Base-by-base conservation (phyloP, 2,329 filamentous ascomycete species). In the Colletotrichum sp. region DNA sequence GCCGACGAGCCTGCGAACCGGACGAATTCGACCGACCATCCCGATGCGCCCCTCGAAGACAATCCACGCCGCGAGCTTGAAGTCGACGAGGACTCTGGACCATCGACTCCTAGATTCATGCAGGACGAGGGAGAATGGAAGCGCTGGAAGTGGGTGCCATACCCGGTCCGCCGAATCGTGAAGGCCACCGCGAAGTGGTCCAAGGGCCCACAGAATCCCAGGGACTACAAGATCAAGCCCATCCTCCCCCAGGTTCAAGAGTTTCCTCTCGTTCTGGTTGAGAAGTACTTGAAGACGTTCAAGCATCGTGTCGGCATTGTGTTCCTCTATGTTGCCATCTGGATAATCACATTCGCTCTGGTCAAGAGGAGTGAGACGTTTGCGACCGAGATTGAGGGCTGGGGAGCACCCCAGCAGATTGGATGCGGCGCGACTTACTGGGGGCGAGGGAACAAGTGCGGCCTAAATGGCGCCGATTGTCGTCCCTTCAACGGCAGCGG, bases 401-500 rank as follows among this genome's bases (percentile, higher is more conserved):
- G 93, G 86, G 94, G 94, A 18, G 87, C 86, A 62, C 94, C 94
- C 0, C 88, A 90, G 71, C 88, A 89, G 69, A 91, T 96, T 59
- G 87, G 91, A 34, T 97, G 95, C 83, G 91, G 90, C 15, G 89
- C 90, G 70, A 90, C 92, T 16, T 95, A 94, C 81, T 97, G 95
- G 94, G 89, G 87, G 10, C 83, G 92, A 49, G 93, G 92, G 39
- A 96, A 96, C 81, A 86, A 86, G 15, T 97, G 95, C 82, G 95
- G 94, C 1, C 81, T 96, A 16, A 92, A 96, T 79, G 95, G 95
- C 8, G 91, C 92, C 76, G 87, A 92, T 68, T 97, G 95, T 81
- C 91, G 94, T 10, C 95, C 95, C 0, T 97, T 97, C 81, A 90
- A 90, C 74, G 93, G 92, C 78, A 90, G 87, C 72, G 91, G 92